Evolutionary conservation across 495 filamentous ascomycete species (phyloP).

Genomic region (Podospora tetraspora): DNA sequence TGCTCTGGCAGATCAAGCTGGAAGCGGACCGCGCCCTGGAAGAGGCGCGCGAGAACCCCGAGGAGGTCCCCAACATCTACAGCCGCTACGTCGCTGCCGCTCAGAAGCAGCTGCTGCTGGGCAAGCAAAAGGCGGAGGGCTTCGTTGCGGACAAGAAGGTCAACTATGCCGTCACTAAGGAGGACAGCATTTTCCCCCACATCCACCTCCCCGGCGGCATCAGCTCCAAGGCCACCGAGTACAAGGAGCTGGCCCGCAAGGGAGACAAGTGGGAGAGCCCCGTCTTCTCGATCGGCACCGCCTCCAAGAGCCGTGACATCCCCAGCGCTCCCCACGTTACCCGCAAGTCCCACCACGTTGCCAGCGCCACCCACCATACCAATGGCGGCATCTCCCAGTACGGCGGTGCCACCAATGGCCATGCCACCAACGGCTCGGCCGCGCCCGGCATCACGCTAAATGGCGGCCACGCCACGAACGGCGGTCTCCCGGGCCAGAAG

Average conservation of each 20-base stretch:
- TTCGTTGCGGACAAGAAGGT: constrained; percentile 67
- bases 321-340: constrained; percentile 57
- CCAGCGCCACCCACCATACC: neutral
- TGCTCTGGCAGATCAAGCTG: constrained; percentile 68
- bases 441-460: neutral
- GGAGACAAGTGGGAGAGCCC: constrained; percentile 94
- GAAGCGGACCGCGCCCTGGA: constrained; percentile 71
- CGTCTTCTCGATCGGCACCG: constrained; percentile 84
- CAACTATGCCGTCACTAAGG: constrained; percentile 79
- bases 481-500: neutral
- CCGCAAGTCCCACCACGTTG: constrained; percentile 52
- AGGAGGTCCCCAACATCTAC: constrained; percentile 80
- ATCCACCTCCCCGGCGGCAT: constrained; percentile 87
- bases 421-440: neutral
- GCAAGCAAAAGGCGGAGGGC: constrained; percentile 64
- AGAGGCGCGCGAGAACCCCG: constrained; percentile 63
- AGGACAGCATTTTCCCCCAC: constrained; percentile 86
- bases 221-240: constrained; percentile 90
- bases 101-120: constrained; percentile 66
- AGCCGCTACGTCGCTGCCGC: constrained; percentile 70
- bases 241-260: constrained; percentile 78
- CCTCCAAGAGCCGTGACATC: constrained; percentile 64
- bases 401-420: neutral
- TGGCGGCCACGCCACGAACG: neutral
- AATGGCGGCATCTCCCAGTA: neutral